Evolutionary conservation across 768 basidiomycete genomes (phyloP).

Genomic region (Lepiota venenata): DNA sequence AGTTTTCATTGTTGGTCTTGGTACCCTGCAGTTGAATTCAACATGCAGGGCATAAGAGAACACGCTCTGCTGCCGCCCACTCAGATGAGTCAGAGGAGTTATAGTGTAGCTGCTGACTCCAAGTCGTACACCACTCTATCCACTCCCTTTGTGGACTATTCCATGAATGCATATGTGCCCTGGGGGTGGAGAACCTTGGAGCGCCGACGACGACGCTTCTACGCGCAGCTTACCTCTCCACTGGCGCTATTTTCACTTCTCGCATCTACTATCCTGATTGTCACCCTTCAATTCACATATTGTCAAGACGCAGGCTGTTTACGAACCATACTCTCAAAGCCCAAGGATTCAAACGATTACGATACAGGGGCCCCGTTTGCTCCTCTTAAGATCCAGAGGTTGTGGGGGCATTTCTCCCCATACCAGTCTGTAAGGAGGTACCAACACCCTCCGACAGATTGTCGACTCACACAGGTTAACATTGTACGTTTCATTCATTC

Average conservation of each 20-base stretch:
- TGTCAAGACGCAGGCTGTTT: background rate
- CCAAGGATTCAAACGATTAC: background rate
- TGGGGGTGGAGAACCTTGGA: too few relatives aligned
- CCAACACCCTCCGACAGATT: slow-evolving; percentile 40
- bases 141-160: too few relatives aligned
- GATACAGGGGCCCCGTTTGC: slow-evolving; percentile 6
- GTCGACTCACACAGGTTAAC: slow-evolving; percentile 53
- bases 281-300: too few relatives aligned
- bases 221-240: background rate
- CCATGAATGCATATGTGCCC: too few relatives aligned
- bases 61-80: too few relatives aligned
- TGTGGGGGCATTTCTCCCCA: slow-evolving; percentile 65
- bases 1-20: too few relatives aligned
- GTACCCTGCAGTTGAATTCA: too few relatives aligned
- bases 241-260: background rate
- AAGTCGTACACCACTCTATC: too few relatives aligned
- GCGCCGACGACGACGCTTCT: background rate
- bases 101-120: too few relatives aligned
- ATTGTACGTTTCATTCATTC: slow-evolving; percentile 1
- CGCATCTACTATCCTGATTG: background rate
- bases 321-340: background rate
- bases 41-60: too few relatives aligned
- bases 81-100: too few relatives aligned
- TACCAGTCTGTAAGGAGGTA: slow-evolving; percentile 50
- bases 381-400: slow-evolving; percentile 15